Conservation (phyloP, 2,329 filamentous ascomycete species). For the Remersonia thermophila region DNA sequence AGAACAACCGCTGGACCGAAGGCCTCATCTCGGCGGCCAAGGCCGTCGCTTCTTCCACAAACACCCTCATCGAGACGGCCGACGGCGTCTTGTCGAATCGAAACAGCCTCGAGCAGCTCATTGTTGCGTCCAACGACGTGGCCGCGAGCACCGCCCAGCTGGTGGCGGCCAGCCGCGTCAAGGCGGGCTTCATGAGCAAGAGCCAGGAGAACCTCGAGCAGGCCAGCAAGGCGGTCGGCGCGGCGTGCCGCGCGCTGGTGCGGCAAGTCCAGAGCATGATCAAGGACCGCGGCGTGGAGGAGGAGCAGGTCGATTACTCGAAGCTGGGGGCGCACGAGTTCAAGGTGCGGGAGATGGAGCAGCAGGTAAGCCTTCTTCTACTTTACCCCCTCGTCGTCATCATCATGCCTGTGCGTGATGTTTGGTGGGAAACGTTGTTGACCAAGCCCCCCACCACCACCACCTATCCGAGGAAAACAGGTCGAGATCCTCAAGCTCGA, state of each 20-base stretch:
- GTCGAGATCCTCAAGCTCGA: constrained; percentile 96
- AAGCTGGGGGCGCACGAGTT: constrained; percentile 90
- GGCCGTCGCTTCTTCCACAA: constrained; percentile 85
- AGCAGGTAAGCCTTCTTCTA: constrained; percentile 58
- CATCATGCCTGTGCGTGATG: too few species aligned
- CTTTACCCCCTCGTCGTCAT: not conserved
- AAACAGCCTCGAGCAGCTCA: constrained; percentile 91
- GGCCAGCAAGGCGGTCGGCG: constrained; percentile 84
- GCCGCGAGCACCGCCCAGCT: constrained; percentile 93
- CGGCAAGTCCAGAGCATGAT: constrained; percentile 93
- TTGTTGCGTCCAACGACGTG: constrained; percentile 94
- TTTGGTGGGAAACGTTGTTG: too few species aligned
- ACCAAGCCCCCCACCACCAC: too few species aligned
- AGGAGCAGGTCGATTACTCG: constrained; percentile 76
- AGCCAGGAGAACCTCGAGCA: constrained; percentile 84
- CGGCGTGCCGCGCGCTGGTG: constrained; percentile 76
- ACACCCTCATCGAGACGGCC: constrained; percentile 93
- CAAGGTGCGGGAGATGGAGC: constrained; percentile 98
- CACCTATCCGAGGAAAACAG: too few species aligned
- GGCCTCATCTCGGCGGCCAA: constrained; percentile 95
- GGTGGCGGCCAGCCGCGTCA: constrained; percentile 88
- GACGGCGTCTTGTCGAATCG: constrained; percentile 87
- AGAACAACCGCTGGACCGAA: constrained; percentile 99
- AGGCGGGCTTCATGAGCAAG: constrained; percentile 96
- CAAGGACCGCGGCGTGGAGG: constrained; percentile 68